phyloP scores from a whole-genome alignment of 371 early-diverging fungal species.

The Smittium mucronatum region DNA sequence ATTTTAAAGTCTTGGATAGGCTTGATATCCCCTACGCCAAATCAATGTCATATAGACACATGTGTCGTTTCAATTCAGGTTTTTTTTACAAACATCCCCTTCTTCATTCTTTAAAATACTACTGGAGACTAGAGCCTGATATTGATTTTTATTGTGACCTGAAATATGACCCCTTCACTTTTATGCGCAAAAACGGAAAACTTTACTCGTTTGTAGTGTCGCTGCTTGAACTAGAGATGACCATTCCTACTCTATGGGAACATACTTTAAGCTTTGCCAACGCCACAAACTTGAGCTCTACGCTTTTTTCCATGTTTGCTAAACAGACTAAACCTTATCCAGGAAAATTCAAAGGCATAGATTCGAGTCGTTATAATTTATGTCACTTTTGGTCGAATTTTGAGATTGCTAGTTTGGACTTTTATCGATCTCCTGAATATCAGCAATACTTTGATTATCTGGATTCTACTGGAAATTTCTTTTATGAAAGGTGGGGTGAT shows the following conservation, averaged over 20 bases:
- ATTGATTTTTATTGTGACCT: slow-evolving; percentile 80
- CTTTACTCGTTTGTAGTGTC: slow-evolving; percentile 78
- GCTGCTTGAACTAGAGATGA: slow-evolving; percentile 61
- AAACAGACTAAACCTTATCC: slow-evolving; percentile 32
- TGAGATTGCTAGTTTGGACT: slow-evolving; percentile 73
- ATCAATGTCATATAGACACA: slow-evolving; percentile 77
- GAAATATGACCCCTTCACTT: slow-evolving; percentile 78
- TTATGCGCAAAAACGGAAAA: slow-evolving; percentile 58
- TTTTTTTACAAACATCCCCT: slow-evolving; percentile 80
- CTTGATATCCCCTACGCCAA: slow-evolving; percentile 66
- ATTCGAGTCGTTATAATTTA: slow-evolving; percentile 45
- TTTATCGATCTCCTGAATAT: slow-evolving; percentile 36
- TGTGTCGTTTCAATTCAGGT: slow-evolving; percentile 84
- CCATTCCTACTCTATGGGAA: slow-evolving; percentile 70
- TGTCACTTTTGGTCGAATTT: slow-evolving; percentile 97
- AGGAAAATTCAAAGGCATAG: slow-evolving; percentile 1
- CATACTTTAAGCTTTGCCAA: slow-evolving; percentile 43
- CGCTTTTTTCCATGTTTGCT: slow-evolving; percentile 37
- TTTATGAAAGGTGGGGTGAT: slow-evolving; percentile 95
- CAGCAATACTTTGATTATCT: slow-evolving; percentile 45
- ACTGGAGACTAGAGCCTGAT: slow-evolving; percentile 93
- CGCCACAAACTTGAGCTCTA: slow-evolving; percentile 28
- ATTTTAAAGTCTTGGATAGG: slow-evolving; percentile 21
- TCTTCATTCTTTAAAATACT: slow-evolving; percentile 67
- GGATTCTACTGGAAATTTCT: slow-evolving; percentile 67